Conservation (phyloP, 1,284 basidiomycete genomes). For the Leccinum solheimii region DNA sequence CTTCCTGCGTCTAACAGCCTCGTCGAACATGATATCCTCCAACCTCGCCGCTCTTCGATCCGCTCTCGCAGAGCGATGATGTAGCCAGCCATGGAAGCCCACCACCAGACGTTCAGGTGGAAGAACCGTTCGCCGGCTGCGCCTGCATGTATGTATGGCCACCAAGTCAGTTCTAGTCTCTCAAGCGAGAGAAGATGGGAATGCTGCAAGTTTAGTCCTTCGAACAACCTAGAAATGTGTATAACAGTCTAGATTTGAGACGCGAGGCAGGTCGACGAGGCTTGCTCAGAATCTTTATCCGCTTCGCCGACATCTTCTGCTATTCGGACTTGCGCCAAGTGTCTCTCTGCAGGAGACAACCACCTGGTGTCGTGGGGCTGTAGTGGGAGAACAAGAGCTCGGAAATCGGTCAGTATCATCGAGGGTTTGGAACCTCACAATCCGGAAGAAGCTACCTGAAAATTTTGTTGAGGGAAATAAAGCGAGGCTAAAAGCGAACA, state of each 20-base stretch:
- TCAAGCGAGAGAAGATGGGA: background rate
- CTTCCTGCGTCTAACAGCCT: background rate
- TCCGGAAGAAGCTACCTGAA: constrained; percentile 43
- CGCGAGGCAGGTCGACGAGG: constrained; percentile 43
- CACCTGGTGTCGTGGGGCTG: constrained; percentile 69
- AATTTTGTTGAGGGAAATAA: background rate
- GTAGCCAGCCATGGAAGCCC: no score
- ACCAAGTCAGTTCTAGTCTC: background rate
- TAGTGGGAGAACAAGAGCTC: background rate
- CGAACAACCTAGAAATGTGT: constrained; percentile 41
- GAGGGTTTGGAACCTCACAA: constrained; percentile 30
- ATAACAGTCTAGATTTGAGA: background rate
- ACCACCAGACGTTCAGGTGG: background rate
- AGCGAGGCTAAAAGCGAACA: background rate
- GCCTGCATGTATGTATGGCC: background rate
- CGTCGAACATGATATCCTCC: background rate
- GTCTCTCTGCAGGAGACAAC: constrained; percentile 56
- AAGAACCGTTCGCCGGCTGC: background rate
- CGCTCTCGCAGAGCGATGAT: background rate
- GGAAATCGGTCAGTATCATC: background rate
- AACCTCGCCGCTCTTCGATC: background rate
- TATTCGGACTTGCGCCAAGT: constrained; percentile 68
- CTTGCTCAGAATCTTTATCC: constrained; percentile 55
- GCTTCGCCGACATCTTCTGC: constrained; percentile 75
- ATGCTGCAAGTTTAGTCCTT: constrained; percentile 42